These are phyloP conservation scores for Vitis hybrid DNA, from an alignment of 177 flowering plant species.

Conservation along the genomic window DNA sequence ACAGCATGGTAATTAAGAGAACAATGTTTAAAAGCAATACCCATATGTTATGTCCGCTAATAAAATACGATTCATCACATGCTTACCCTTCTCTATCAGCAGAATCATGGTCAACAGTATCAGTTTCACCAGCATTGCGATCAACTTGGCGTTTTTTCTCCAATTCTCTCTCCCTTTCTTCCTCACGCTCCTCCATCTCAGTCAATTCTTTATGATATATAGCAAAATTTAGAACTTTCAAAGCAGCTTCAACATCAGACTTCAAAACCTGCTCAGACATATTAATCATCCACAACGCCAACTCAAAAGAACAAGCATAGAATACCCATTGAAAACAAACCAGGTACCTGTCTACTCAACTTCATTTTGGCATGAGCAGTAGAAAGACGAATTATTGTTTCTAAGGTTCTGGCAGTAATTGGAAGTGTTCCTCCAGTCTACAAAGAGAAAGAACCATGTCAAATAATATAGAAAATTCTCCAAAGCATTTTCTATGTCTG, in stretches of 20 bases:
- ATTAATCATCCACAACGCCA: neutral
- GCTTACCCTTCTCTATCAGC: conserved; percentile 43
- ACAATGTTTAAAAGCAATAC: neutral
- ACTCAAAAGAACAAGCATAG: neutral
- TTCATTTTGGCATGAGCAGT: conserved; percentile 97
- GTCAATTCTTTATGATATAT: conserved; percentile 92
- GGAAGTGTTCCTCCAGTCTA: conserved; percentile 97
- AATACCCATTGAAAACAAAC: neutral
- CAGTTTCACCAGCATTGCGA: conserved; percentile 29
- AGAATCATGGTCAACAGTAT: conserved; percentile 23
- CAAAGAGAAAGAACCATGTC: conserved; percentile 13
- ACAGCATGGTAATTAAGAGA: neutral
- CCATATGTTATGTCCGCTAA: conserved; percentile 1
- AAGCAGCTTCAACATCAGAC: conserved; percentile 92
- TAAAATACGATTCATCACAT: neutral
- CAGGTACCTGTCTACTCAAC: conserved; percentile 70
- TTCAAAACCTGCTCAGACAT: conserved; percentile 58
- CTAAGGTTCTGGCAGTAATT: conserved; percentile 93
- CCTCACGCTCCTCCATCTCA: conserved; percentile 96
- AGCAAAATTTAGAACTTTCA: conserved; percentile 91
- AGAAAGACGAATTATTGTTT: conserved; percentile 93
- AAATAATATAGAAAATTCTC: neutral
- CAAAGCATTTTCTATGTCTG: neutral
- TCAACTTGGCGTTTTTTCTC: conserved; percentile 63
- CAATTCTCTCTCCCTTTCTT: conserved; percentile 62